Base-by-base conservation (phyloP, 257 asterid genomes). In the Petunia axillaris region DNA sequence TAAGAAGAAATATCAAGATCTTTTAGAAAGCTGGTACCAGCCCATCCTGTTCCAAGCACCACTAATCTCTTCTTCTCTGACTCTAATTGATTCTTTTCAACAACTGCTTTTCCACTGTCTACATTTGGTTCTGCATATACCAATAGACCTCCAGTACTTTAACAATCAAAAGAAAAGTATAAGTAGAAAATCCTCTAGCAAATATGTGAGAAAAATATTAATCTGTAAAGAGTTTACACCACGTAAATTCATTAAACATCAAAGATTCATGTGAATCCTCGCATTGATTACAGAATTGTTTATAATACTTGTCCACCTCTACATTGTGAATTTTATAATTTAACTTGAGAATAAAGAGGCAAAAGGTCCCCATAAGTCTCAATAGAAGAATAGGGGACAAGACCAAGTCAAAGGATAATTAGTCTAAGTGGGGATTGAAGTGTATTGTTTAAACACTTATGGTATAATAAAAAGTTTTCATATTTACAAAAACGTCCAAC, bases 31-130 rank as follows among this genome's bases (percentile, higher is more conserved):
- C 75, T 79, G 4, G 82, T 79, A 48, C 65, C 82, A n/a, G 66
- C 82, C 82, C 82, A 79, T 50, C 82, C 82, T 50, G 82, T 79
- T 79, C 82, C 82, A 38, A 79, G 82, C 16, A 79, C 82, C 82
- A 79, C 82, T 57, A 79, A 16, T 64, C 52, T 65, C 54, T 79
- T 79, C 62, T 63, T 79, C 63, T 79, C 54, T 3, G 78, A 11
- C 2, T 25, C 78, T 0, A 7, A 58, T 36, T 73, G 78, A 73
- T 50, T 73, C 35, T 50, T 15, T 35, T 36, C 63, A 35, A 35
- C 77, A 50, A 50, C 46, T 73, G 50, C 13, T 50, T 73, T 73
- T 36, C 46, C 14, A 37, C 41, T 52, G 62, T 50, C 46, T 50
- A 73, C 25, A 5, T 73, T 50, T 0, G 78, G 36, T 73, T 73